These are phyloP conservation scores for Porphyrellus cyaneotinctus DNA, from an alignment of 768 basidiomycete genomes.

Conservation along the genomic window DNA sequence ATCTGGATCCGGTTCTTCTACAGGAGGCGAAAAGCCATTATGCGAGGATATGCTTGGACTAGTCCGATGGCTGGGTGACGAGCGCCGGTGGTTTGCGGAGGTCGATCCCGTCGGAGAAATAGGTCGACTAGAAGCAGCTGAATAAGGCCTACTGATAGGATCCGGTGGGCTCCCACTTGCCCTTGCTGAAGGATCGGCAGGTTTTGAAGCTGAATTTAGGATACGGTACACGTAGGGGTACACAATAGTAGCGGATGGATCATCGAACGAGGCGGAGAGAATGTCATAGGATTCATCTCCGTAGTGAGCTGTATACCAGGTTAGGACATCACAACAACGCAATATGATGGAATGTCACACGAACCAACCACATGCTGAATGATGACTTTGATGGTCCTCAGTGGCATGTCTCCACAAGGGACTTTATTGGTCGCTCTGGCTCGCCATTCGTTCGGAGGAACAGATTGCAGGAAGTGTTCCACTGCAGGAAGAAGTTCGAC, in stretches of 20 bases:
- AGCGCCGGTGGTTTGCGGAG: constrained; percentile 50
- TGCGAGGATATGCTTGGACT: constrained; percentile 65
- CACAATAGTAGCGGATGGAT: constrained; percentile 95
- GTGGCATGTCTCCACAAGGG: constrained; percentile 96
- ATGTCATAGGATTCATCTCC: constrained; percentile 90
- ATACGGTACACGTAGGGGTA: constrained; percentile 95
- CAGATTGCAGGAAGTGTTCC: constrained; percentile 89
- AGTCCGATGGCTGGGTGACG: constrained; percentile 61
- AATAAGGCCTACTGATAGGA: constrained; percentile 43
- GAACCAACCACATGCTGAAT: constrained; percentile 94
- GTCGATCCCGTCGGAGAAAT: constrained; percentile 66
- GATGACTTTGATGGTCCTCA: constrained; percentile 96
- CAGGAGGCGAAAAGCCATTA: constrained; percentile 49
- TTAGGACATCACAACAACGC: constrained; percentile 17
- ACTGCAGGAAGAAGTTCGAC: constrained; percentile 88
- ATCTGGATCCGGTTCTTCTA: constrained; percentile 84
- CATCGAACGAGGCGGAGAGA: constrained; percentile 86
- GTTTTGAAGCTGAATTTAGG: constrained; percentile 61
- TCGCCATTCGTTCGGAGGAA: constrained; percentile 96
- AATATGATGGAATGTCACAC: constrained; percentile 31
- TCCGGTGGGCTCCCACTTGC: constrained; percentile 31
- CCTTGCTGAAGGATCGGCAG: constrained; percentile 33
- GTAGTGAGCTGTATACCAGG: constrained; percentile 56
- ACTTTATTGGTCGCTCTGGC: constrained; percentile 86
- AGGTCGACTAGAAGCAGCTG: constrained; percentile 63